Evolutionary conservation across 345 rosid genomes (phyloP).

Genomic region (Diplotaxis tenuifolia): DNA sequence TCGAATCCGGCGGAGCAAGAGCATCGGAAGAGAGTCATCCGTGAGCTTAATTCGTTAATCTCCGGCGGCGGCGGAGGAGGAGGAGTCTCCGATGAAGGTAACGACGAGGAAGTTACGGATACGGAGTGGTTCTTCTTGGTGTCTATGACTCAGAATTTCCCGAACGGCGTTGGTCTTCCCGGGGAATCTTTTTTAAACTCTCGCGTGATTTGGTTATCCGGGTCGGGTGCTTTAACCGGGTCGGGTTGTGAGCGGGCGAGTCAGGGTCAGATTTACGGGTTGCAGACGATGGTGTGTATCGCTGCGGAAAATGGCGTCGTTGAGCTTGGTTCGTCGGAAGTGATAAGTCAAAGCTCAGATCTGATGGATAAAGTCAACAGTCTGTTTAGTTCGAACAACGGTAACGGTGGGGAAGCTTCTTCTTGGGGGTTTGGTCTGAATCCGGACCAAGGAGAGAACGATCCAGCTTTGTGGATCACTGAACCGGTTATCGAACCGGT

Average conservation of each 20-base stretch:
- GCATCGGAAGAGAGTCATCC: constrained; percentile 75
- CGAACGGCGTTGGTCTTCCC: constrained; percentile 67
- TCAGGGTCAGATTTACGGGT: constrained; percentile 76
- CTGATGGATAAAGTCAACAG: constrained; percentile 75
- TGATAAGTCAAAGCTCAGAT: constrained; percentile 69
- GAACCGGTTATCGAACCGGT: constrained; percentile 51
- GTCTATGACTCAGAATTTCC: constrained; percentile 89
- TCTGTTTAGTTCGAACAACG: constrained; percentile 58
- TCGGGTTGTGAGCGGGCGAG: constrained; percentile 78
- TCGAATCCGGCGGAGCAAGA: constrained; percentile 64
- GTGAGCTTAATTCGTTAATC: constrained; percentile 85
- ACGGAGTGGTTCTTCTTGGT: constrained; percentile 97
- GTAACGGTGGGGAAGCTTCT: constrained; percentile 71
- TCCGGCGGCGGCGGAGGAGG: constrained; percentile 59
- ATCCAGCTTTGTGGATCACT: constrained; percentile 79
- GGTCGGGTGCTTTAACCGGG: constrained; percentile 53
- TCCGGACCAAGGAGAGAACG: constrained; percentile 81
- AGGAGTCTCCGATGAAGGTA: constrained; percentile 43
- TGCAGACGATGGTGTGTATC: constrained; percentile 82
- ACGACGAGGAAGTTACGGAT: constrained; percentile 94
- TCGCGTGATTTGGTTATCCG: constrained; percentile 67
- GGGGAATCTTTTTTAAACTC: constrained; percentile 67
- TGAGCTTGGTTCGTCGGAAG: constrained; percentile 83
- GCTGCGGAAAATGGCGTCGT: constrained; percentile 88
- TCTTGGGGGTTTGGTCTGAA: constrained; percentile 53